Base-by-base conservation (phyloP, 2,329 filamentous ascomycete species). In the Calonectria crousiana region DNA sequence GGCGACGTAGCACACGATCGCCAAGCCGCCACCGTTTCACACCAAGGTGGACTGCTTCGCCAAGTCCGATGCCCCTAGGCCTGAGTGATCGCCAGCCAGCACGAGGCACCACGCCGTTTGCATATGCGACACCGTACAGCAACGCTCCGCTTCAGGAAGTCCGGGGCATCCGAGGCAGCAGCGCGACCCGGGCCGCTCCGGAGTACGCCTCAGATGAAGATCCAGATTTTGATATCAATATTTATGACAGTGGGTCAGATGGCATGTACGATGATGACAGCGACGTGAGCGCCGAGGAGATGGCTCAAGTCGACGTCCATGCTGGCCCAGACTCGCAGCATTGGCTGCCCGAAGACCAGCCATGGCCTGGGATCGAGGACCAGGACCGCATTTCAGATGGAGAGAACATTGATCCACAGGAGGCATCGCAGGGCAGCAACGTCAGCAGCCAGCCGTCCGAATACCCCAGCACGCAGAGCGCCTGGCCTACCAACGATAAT, bases 101-200 rank as follows among this genome's bases (percentile, higher is more conserved):
- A 68, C 83, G 88, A 38, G 83, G 83, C 18, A 87, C 86, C 16
- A 91, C 89, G 0, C 93, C 93, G 0, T 92, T 92, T 76, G 92
- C 92, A n/a, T 95, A 95, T 79, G 93, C 93, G 3, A 96, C 94
- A 0, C 94, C 94, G 0, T 89, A 93, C 81, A 95, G 93, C 79
- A 93, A 92, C 74, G 90, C 87, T 4, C 88, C 90, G 0, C 82
- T 84, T 11, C 82, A 86, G 16, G 88, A 89, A 69, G 75, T 84
- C 23, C 84, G 85, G 20, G 76, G 76, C 6, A 53, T 79, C 2
- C 79, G 83, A 18, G 78, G 79, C 53, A 79, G 81, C 41, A 85
- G 84, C 58, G 74, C 79, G 18, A 77, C 79, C 9, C 82, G 79
- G 4, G 81, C 78, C 16, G 79, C 76, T 20, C 73, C 77, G 5